These are phyloP conservation scores for Exutisphaerella laricina DNA, from an alignment of 2,329 filamentous ascomycete genomes.

Conservation along the genomic window DNA sequence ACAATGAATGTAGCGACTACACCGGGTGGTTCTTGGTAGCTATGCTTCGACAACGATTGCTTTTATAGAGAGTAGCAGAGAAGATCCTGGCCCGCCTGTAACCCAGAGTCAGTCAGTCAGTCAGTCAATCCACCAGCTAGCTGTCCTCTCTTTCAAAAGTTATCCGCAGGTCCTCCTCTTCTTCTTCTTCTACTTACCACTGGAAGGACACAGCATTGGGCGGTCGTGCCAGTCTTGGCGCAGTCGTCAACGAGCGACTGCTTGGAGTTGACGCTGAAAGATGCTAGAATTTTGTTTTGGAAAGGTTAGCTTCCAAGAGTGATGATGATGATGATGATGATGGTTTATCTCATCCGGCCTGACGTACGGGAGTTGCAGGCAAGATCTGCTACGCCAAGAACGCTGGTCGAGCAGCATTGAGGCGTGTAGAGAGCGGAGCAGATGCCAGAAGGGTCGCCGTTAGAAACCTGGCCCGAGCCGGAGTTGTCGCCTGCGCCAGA, in stretches of 20 bases:
- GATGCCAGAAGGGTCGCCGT: neutral
- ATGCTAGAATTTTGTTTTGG: neutral
- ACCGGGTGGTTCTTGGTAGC: too few relatives aligned
- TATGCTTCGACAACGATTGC: too few relatives aligned
- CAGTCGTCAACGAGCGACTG: conserved; percentile 7
- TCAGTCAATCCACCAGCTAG: too few relatives aligned
- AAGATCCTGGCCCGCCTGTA: neutral
- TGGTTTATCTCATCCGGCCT: neutral
- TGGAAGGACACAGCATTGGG: conserved; percentile 13
- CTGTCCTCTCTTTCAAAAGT: too few relatives aligned
- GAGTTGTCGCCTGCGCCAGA: neutral
- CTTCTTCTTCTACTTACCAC: conserved; percentile 9
- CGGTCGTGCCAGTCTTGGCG: conserved; percentile 8
- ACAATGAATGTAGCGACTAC: too few relatives aligned
- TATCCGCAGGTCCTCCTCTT: neutral
- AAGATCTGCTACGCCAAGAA: conserved; percentile 9
- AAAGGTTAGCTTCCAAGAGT: too few relatives aligned
- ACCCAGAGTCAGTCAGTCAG: too few relatives aligned
- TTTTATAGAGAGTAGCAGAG: neutral
- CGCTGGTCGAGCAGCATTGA: conserved; percentile 11
- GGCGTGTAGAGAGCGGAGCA: conserved; percentile 1
- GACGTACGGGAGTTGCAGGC: conserved; percentile 9
- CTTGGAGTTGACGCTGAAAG: neutral
- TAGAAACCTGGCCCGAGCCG: too few relatives aligned
- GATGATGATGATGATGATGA: neutral